Evolutionary conservation across 2,329 filamentous ascomycete species (phyloP).

Genomic region (Verticillium albo-atrum): DNA sequence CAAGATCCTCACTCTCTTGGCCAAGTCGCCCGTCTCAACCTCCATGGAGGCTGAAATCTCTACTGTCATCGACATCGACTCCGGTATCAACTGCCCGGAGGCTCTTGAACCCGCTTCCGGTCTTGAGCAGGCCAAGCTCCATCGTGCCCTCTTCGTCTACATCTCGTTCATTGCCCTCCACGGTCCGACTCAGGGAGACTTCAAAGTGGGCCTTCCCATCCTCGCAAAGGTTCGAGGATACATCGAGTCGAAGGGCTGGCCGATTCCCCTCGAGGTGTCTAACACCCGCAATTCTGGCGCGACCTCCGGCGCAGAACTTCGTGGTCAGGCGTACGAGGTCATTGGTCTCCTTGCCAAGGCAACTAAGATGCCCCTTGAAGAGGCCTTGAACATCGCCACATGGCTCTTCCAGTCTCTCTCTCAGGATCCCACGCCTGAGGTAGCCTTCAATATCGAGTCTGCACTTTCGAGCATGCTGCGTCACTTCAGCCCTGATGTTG

Average conservation of each 20-base stretch:
- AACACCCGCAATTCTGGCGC: slow-evolving; percentile 32
- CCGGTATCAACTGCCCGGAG: slow-evolving; percentile 14
- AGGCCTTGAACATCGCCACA: slow-evolving; percentile 50
- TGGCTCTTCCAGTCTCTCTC: slow-evolving; percentile 84
- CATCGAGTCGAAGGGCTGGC: slow-evolving; percentile 81
- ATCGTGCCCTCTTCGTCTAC: slow-evolving; percentile 79
- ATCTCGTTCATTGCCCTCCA: slow-evolving; percentile 82
- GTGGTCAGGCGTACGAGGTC: slow-evolving; percentile 83
- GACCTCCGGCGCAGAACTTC: slow-evolving; percentile 53
- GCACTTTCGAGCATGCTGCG: slow-evolving; percentile 70
- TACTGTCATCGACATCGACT: slow-evolving; percentile 59
- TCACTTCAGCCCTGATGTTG: slow-evolving; percentile 32
- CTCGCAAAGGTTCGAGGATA: slow-evolving; percentile 68
- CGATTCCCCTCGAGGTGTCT: slow-evolving; percentile 54
- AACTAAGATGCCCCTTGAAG: slow-evolving; percentile 49
- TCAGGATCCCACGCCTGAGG: slow-evolving; percentile 70
- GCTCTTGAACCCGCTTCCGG: slow-evolving; percentile 41
- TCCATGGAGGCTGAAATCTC: slow-evolving; percentile 64
- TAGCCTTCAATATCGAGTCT: slow-evolving; percentile 85
- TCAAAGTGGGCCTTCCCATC: slow-evolving; percentile 64
- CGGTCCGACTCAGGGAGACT: slow-evolving; percentile 52
- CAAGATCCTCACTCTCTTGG: slow-evolving; percentile 69
- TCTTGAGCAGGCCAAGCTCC: slow-evolving; percentile 73
- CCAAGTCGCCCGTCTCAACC: slow-evolving; percentile 72
- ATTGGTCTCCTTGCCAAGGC: slow-evolving; percentile 76